Conservation (phyloP, 306 rosid species). For the Nissolia schottii region DNA sequence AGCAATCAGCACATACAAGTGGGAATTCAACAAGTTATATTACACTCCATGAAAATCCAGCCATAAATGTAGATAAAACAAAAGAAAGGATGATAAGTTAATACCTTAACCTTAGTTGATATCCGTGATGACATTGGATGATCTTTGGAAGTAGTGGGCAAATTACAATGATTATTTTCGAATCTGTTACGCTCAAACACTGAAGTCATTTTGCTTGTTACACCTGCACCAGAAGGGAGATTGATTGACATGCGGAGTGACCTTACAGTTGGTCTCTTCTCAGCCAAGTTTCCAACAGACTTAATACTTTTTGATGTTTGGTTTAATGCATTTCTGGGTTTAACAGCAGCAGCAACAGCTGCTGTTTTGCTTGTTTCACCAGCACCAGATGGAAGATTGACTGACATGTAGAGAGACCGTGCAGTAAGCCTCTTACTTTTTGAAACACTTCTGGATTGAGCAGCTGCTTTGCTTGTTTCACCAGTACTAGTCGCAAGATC, state of each 20-base stretch:
- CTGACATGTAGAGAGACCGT: slow-evolving; percentile 52
- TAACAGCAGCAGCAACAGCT: background rate
- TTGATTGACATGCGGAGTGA: slow-evolving; percentile 63
- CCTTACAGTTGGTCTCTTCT: slow-evolving; percentile 38
- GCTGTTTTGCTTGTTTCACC: slow-evolving; percentile 40
- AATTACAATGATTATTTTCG: slow-evolving; percentile 17
- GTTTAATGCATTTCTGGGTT: slow-evolving; percentile 22
- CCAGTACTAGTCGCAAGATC: slow-evolving; percentile 31
- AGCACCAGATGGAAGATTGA: slow-evolving; percentile 34
- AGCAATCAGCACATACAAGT: slow-evolving; percentile 2
- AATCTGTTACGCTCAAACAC: slow-evolving; percentile 33
- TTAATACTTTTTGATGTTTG: slow-evolving; percentile 32
- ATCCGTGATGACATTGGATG: slow-evolving; percentile 23
- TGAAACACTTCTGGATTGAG: slow-evolving; percentile 25
- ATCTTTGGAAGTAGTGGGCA: slow-evolving; percentile 25
- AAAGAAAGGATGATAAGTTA: background rate
- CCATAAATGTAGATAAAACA: background rate
- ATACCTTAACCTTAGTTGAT: slow-evolving; percentile 54
- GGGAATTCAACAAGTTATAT: background rate
- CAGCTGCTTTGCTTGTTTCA: slow-evolving; percentile 39
- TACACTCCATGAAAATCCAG: background rate
- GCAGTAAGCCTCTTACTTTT: slow-evolving; percentile 35
- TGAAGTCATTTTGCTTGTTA: slow-evolving; percentile 39
- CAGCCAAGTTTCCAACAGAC: slow-evolving; percentile 24
- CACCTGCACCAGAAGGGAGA: slow-evolving; percentile 34